Base-by-base conservation (phyloP, 495 filamentous ascomycete genomes). In the Penicillium ochrochloron region DNA sequence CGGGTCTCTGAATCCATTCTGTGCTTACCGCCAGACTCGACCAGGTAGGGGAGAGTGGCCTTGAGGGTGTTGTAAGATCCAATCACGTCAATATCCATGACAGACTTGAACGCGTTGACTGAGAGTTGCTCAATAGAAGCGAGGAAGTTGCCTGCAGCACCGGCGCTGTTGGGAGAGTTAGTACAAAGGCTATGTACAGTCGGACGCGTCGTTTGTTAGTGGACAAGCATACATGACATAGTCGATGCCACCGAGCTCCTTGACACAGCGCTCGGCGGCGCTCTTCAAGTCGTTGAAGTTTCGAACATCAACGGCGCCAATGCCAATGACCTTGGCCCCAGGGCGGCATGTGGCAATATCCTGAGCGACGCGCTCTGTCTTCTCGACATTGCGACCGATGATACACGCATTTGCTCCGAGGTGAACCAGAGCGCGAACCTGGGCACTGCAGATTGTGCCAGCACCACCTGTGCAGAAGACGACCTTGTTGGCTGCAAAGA, bases 11-110 rank as follows among this genome's bases (percentile, higher is more conserved):
- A 75, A 65, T 84, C 82, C 31, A 85, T 79, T 51, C 71, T 76
- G 68, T 89, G 87, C 72, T 86, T 86, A 7, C 74, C 67, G 1
- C 89, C 92, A 1, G 93, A 96, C 70, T 84, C 83, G 25, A 92
- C 70, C 42, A 99, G 84, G 68, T 97, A 83, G 0, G 91, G 89
- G 8, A 97, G 76, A 0, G 91, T 93, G 2, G 95, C 94, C 79
- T 99, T 99, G 66, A 97, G 83, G 8, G 92, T 97, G 77, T 98
- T 96, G 76, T 90, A 99, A 5, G 92, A 95, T 31, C 95, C 95
- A 31, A 97, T 75, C 1, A 97, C 88, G 73, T 99, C 95, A 70
- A 99, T 99, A 51, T 99, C 95, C 66, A 99, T 93, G 44, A 99
- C 95, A 0, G 91, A 83, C 75, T 93, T 97, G 86, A 99, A 97